Base-by-base conservation (phyloP, 139 green algal species). In the Desmodesmus armatus region DNA sequence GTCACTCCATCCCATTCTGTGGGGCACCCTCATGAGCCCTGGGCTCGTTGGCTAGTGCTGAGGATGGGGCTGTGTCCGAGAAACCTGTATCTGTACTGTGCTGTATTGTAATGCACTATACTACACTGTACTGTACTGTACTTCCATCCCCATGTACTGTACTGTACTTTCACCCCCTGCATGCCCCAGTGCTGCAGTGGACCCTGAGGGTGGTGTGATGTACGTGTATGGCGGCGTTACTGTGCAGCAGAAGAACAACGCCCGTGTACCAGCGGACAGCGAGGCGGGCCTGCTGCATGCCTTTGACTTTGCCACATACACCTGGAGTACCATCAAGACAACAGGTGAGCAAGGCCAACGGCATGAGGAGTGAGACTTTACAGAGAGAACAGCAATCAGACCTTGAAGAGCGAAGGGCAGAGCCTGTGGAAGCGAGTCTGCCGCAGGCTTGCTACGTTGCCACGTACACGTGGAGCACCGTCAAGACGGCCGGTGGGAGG, bases 231-330 rank as follows among this genome's bases (percentile, higher is more conserved):
- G 78, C 19, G 78, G 78, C 31, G 60, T 84, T 31, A 41, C 63
- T 33, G 37, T 77, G 4, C 41, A 41, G 21, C 43, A 84, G 0
- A 40, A 44, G 17, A 63, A 84, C 63, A 63, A 63, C 0, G 21
- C 40, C 1, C 62, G 78, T 43, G 23, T 65, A 29, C 78, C 78
- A 17, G 78, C 78, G 53, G 78, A 84, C 44, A 51, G 43, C 15
- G 78, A 53, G 13, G 33, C 63, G 49, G 78, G 78, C 40, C 43
- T 31, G 31, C 15, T 84, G 43, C 63, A 84, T 31, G 63, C 29
- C 78, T 84, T 67, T 33, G 27, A 37, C 78, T 84, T 84, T 31
- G 9, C 67, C 78, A 65, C 21, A 40, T 84, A 76, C 78, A 84
- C 78, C 5, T 84, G 78, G 78, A 75, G n/a, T 7, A 84, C 43